Evolutionary conservation across 1,139 yeast species (phyloP).

Genomic region (Diutina scorzettiae): DNA sequence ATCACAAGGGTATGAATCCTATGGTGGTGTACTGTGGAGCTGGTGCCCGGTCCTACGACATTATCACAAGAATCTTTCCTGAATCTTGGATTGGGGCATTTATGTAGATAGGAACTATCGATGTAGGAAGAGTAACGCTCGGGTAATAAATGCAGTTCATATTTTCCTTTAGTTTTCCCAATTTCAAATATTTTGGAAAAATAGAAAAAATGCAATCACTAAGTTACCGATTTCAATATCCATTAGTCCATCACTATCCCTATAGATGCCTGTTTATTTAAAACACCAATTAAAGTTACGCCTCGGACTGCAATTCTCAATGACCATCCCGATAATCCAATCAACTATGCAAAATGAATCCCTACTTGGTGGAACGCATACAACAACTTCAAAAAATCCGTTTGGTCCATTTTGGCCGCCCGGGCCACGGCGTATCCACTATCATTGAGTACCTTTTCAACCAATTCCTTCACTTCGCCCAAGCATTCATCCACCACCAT

Average conservation of each 20-base stretch:
- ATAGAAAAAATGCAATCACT: too few species aligned
- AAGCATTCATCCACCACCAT: slow-evolving; percentile 36
- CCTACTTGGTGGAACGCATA: slow-evolving; percentile 97
- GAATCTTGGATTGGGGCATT: slow-evolving; percentile 7
- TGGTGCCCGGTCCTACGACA: slow-evolving; percentile 36
- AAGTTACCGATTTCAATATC: background rate
- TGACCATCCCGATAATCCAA: slow-evolving; percentile 6
- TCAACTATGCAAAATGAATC: slow-evolving; percentile 66
- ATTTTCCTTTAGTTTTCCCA: too few species aligned
- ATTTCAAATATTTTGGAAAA: too few species aligned
- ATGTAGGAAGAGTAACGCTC: background rate
- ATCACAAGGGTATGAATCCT: slow-evolving; percentile 15
- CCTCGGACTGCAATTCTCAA: too few species aligned
- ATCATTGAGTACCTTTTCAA: slow-evolving; percentile 55
- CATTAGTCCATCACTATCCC: background rate
- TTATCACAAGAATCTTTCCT: slow-evolving; percentile 23
- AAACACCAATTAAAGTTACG: too few species aligned
- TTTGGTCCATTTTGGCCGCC: slow-evolving; percentile 90
- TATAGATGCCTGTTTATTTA: background rate
- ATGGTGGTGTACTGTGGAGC: slow-evolving; percentile 37
- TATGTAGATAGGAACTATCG: background rate
- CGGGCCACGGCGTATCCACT: slow-evolving; percentile 80
- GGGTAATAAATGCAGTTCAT: too few species aligned
- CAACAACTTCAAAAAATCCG: slow-evolving; percentile 75
- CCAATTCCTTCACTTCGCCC: slow-evolving; percentile 37